Evolutionary conservation across 176 grass and related monocot genomes (phyloP), one percentile per base, ranked within the genome.

Genomic region (Bromus sterilis): DNA sequence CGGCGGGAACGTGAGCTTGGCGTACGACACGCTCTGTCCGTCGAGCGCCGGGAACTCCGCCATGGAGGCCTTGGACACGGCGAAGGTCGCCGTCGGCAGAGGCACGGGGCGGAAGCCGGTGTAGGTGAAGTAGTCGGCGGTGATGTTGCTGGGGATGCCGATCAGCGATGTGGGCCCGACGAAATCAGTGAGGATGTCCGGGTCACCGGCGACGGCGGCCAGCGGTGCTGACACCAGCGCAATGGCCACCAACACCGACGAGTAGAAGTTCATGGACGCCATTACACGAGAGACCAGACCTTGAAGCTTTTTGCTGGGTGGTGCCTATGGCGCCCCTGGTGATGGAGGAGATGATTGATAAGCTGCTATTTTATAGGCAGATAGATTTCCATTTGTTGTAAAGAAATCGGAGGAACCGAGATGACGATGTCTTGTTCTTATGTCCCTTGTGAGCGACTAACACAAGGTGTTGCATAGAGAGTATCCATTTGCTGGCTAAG

Each of bases 11-110:
- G 15, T 39, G 29, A 88, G 86, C 20, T 9, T 31, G 46, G 86
- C 81, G 68, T 57, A 88, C 0, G 86, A 80, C 2, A 80, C 86
- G 68, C 66, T 74, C 81, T 88, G 75, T 0, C 86, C 86, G n/a
- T 56, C 24, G 13, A 88, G 56, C 18, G 80, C 86, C 4, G 75
- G 75, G 75, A 83, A 83, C 67, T 84, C 80, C 4, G 25, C 42
- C 0, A 23, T 36, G 32, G 74, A 56, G 14, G 86, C 86, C 80
- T 88, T 88, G 35, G 66, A 20, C 16, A 11, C 42, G 4, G 30
- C 5, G 12, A 83, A 77, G 40, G 11, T 11, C 11, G 35, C 5
- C 36, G 13, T 12, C 5, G 66, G 66, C 36, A 69, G 12, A 2
- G 4, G 11, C 30, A 25, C 23, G 5, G 35, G 6, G 32, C 58